Percentiles rank a stretch among this genome's conserved stretches.
phyloP scores from a whole-genome alignment of 345 rosid species.

The Acer yangbiense region DNA sequence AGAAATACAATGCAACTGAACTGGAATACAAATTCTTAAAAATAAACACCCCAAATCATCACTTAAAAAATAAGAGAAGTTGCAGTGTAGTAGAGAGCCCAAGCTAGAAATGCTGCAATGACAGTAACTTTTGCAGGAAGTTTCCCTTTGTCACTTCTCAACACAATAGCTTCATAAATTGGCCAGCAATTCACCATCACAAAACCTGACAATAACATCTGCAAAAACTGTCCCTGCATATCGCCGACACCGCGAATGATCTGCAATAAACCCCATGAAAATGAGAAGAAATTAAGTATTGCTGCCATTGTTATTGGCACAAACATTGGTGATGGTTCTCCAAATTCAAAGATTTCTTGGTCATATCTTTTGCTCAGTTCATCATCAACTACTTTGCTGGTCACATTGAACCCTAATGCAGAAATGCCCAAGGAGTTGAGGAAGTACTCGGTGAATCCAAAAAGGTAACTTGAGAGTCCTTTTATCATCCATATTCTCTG shows the following conservation, averaged over 20 bases:
- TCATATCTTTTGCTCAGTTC: conserved; percentile 59
- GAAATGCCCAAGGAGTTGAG: conserved; percentile 53
- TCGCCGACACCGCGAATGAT: neutral
- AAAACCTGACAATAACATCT: conserved; percentile 45
- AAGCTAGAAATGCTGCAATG: conserved; percentile 31
- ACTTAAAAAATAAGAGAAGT: conserved; percentile 35
- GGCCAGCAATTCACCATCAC: conserved; percentile 54
- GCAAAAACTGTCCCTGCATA: conserved; percentile 35
- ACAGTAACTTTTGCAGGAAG: conserved; percentile 37
- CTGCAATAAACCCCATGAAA: conserved; percentile 33
- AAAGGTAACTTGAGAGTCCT: conserved; percentile 44
- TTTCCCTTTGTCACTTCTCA: conserved; percentile 62
- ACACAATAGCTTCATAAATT: conserved; percentile 56
- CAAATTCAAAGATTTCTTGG: conserved; percentile 62
- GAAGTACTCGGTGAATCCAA: conserved; percentile 44
- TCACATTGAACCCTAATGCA: conserved; percentile 49
- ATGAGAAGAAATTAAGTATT: conserved; percentile 46
- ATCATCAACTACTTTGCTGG: conserved; percentile 54
- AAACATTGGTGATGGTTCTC: conserved; percentile 57
- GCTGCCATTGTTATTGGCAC: conserved; percentile 49
- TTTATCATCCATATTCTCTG: conserved; percentile 62
- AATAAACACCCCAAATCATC: neutral
- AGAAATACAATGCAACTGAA: neutral
- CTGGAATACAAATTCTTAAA: too few species aligned
- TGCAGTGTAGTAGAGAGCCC: conserved; percentile 24